A percentile compares a stretch with the other conserved stretches of the same genome.
These are phyloP conservation scores for Metarhizium humberi DNA, from an alignment of 2,329 filamentous ascomycete species.

Conservation along the genomic window DNA sequence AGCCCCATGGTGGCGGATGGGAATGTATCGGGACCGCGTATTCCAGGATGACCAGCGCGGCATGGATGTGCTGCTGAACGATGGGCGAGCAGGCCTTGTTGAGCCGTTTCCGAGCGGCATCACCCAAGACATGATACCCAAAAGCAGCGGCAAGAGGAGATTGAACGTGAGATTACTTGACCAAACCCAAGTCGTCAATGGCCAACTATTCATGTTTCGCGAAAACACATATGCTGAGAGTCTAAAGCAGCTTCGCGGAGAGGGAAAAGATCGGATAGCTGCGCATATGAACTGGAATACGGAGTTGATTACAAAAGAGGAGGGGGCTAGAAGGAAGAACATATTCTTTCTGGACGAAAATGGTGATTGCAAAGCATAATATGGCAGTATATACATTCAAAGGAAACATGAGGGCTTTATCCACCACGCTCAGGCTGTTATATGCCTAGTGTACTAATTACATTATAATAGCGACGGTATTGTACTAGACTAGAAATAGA, in stretches of 20 bases:
- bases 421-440: no score
- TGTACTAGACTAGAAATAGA: no score
- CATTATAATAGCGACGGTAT: no score
- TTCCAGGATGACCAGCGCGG: slow-evolving; percentile 3
- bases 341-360: slow-evolving; percentile 1
- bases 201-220: slow-evolving; percentile 1
- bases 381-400: no score
- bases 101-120: not conserved
- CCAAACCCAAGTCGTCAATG: slow-evolving; percentile 1
- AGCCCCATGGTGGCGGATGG: not conserved
- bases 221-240: not conserved
- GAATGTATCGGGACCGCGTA: not conserved
- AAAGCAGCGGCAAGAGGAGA: not conserved
- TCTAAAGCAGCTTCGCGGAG: not conserved
- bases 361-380: not conserved
- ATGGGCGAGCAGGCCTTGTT: not conserved
- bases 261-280: not conserved
- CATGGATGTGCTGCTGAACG: slow-evolving; percentile 3
- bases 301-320: not conserved
- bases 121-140: not conserved
- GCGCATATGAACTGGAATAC: slow-evolving; percentile 3
- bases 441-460: no score
- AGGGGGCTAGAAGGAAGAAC: not conserved
- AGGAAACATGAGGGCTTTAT: no score
- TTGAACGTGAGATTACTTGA: slow-evolving; percentile 1